phyloP scores from a whole-genome alignment of 345 rosid genomes.

The Hibiscus trionum region DNA sequence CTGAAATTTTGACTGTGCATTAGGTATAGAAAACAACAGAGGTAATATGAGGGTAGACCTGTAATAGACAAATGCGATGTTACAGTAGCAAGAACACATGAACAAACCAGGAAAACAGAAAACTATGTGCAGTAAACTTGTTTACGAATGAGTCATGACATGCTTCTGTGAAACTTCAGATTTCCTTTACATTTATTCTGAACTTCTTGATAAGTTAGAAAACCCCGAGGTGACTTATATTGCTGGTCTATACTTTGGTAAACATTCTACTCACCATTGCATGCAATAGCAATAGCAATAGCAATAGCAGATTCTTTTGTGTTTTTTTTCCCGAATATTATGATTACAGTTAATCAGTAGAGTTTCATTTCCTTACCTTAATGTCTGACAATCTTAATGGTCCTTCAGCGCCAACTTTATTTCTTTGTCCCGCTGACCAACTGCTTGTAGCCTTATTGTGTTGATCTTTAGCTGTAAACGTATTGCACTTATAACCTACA shows the following conservation, averaged over 20 bases:
- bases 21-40: background rate
- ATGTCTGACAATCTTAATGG: constrained; percentile 3
- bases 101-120: background rate
- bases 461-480: background rate
- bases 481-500: background rate
- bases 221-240: background rate
- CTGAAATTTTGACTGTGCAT: background rate
- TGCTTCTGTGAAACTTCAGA: background rate
- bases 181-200: background rate
- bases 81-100: background rate
- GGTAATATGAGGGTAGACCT: background rate
- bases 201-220: background rate
- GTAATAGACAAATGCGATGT: background rate
- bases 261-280: background rate
- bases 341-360: background rate
- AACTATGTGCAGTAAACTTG: background rate
- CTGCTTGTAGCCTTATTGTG: background rate
- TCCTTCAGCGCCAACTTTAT: constrained; percentile 4
- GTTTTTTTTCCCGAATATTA: background rate
- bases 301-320: background rate
- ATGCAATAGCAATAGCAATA: background rate
- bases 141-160: background rate
- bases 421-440: background rate
- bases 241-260: background rate
- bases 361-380: constrained; percentile 2